A percentile compares a stretch with the other conserved stretches of the same genome.
phyloP scores from a whole-genome alignment of 805 yeast species.

The Kregervanrija fluxuum region DNA sequence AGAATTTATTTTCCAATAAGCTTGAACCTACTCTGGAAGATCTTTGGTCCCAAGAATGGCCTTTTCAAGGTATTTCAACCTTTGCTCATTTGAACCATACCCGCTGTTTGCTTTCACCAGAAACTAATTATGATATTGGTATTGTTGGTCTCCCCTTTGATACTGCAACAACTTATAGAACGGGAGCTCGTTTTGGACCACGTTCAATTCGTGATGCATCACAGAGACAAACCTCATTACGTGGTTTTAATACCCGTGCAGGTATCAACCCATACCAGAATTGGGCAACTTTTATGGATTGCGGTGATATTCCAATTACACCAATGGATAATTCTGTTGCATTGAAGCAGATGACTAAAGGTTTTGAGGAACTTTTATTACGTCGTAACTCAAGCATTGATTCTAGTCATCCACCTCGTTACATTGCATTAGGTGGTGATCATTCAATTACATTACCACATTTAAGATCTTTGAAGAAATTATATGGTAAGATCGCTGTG shows the following conservation, averaged over 20 bases:
- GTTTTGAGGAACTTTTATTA: constrained; percentile 46
- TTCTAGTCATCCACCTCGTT: constrained; percentile 43
- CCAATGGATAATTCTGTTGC: constrained; percentile 54
- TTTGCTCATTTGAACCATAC: constrained; percentile 68
- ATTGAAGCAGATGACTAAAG: constrained; percentile 46
- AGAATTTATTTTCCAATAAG: background rate
- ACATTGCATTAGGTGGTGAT: constrained; percentile 76
- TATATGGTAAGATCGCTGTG: constrained; percentile 63
- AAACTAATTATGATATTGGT: constrained; percentile 55
- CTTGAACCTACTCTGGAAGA: constrained; percentile 39
- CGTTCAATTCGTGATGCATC: constrained; percentile 61
- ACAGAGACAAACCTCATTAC: constrained; percentile 57
- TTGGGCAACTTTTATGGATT: constrained; percentile 46
- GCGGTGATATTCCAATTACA: constrained; percentile 52
- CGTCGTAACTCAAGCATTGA: constrained; percentile 24
- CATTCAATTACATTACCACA: constrained; percentile 73
- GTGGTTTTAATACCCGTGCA: constrained; percentile 64
- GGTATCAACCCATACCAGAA: constrained; percentile 40
- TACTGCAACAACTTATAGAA: constrained; percentile 70
- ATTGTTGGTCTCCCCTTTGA: constrained; percentile 78
- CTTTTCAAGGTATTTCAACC: constrained; percentile 57
- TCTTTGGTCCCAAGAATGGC: constrained; percentile 72
- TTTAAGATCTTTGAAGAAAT: constrained; percentile 50
- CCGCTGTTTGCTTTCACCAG: constrained; percentile 46
- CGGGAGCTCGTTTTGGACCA: constrained; percentile 85